Percentiles rank a stretch among this genome's conserved stretches.
Evolutionary conservation across 176 grass and related monocot species (phyloP).

Genomic region (Oropetium thomaeum): DNA sequence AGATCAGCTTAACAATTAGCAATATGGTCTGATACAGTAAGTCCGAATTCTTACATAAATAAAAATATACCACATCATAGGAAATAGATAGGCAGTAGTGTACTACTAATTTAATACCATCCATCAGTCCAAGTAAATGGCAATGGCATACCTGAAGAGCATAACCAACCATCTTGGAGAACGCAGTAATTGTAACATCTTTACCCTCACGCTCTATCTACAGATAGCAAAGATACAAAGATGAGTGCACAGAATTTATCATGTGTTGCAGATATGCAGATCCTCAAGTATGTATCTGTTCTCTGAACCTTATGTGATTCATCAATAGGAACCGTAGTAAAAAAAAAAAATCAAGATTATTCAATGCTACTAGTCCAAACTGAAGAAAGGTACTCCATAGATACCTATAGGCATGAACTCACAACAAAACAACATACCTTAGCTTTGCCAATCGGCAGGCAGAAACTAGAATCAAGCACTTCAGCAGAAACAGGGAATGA

Average conservation of each 20-base stretch:
- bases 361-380: not conserved
- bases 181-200: slow-evolving; percentile 84
- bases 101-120: not conserved
- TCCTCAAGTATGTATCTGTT: slow-evolving; percentile 1
- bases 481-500: slow-evolving; percentile 89
- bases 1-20: not conserved
- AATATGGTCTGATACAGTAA: not conserved
- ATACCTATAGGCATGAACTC: not conserved
- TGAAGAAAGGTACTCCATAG: not conserved
- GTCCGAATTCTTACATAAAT: slow-evolving; percentile 9
- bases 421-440: slow-evolving; percentile 59
- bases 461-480: slow-evolving; percentile 97
- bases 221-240: slow-evolving; percentile 27
- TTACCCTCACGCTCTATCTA: slow-evolving; percentile 93
- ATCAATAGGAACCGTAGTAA: not conserved
- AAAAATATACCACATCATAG: slow-evolving; percentile 7
- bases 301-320: not conserved
- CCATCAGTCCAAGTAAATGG: too few relatives aligned
- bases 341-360: slow-evolving; percentile 6
- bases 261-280: slow-evolving; percentile 19
- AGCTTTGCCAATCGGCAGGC: slow-evolving; percentile 90
- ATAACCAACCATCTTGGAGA: slow-evolving; percentile 97
- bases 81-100: not conserved
- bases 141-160: slow-evolving; percentile 80
- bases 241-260: slow-evolving; percentile 24